Base-by-base conservation (phyloP, 371 early-diverging fungal genomes). In the Mortierella sp. region DNA sequence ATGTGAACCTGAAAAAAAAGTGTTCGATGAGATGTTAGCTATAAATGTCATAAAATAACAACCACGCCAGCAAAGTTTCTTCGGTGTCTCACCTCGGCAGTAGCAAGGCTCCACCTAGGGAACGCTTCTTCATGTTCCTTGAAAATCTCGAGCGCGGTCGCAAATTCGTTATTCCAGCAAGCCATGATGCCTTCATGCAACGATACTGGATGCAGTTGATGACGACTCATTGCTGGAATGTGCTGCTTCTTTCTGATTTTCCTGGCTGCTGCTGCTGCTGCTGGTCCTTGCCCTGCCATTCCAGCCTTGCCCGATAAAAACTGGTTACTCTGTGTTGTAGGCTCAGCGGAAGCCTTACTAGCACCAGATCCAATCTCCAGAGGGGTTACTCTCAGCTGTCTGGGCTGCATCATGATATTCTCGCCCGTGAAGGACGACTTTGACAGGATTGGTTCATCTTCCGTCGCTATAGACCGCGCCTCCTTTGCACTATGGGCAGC, bases 121-220 rank as follows among this genome's bases (percentile, higher is more conserved):
- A 60, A 69, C 12, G 57, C 25, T 0, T 56, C 46, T 22, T 49
- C 50, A 41, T 69, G 31, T 28, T 64, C 63, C 13, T 61, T 69
- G 29, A 80, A 79, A 2, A 63, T 62, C 10, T 63, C 67, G 6
- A 73, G 62, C 6, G 80, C 79, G 9, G 47, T 52, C 22, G 48
- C 63, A 49, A 80, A 80, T 45, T 80, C 80, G 24, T 73, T 80
- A 46, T 80, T 80, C 80, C 80, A 80, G 40, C 65, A 64, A 2
- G 77, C 77, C 62, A 57, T 63, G 13, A 76, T 54, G 3, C 69
- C 77, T n/a, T 76, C 77, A 1, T 47, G 60, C 49, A 76, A 46
- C 7, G 50, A 27, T 1, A 29, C 21, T 3, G 77, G 77, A 22
- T 76, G 77, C 40, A 76, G 41, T 7, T 68, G 69, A 28, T 60